Conservation (phyloP, 2,329 filamentous ascomycete genomes). For the Aspergillus tamarii region DNA sequence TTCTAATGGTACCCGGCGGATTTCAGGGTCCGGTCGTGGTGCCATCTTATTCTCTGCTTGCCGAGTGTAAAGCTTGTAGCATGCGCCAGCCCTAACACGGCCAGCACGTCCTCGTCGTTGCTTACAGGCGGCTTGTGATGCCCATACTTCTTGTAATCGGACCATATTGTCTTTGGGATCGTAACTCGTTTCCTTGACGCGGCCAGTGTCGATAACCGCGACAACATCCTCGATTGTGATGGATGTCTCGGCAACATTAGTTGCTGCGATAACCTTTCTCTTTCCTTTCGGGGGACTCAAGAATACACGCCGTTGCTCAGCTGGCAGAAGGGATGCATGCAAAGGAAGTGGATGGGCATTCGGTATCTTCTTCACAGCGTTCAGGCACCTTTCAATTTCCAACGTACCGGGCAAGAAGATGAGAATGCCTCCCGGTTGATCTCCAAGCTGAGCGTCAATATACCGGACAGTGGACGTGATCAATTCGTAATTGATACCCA, state of each 20-base stretch:
- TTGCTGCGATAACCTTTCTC: slow-evolving; percentile 90
- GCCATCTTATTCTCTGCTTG: slow-evolving; percentile 83
- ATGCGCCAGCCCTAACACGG: slow-evolving; percentile 85
- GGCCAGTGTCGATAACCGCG: slow-evolving; percentile 90
- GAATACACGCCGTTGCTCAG: slow-evolving; percentile 88
- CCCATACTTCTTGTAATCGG: slow-evolving; percentile 92
- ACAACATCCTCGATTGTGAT: slow-evolving; percentile 98
- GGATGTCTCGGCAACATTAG: slow-evolving; percentile 96
- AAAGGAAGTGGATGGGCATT: slow-evolving; percentile 80
- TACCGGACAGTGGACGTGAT: slow-evolving; percentile 77
- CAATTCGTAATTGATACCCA: slow-evolving; percentile 88
- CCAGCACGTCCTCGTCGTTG: slow-evolving; percentile 91
- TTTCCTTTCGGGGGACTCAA: slow-evolving; percentile 73
- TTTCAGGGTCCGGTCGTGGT: slow-evolving; percentile 88
- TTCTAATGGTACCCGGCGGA: slow-evolving; percentile 87
- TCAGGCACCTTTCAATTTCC: slow-evolving; percentile 84
- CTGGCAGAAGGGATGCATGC: slow-evolving; percentile 87
- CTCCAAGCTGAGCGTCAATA: slow-evolving; percentile 76
- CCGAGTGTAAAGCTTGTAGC: slow-evolving; percentile 93
- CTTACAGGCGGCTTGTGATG: slow-evolving; percentile 89
- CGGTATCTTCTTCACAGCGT: slow-evolving; percentile 65
- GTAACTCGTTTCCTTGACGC: slow-evolving; percentile 95
- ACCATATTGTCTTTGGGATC: slow-evolving; percentile 93
- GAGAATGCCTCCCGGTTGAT: slow-evolving; percentile 82
- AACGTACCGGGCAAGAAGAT: slow-evolving; percentile 91